Evolutionary conservation across 768 basidiomycete genomes (phyloP), one percentile per base, ranked within the genome.

Genomic region (Hypholoma fasciculare): DNA sequence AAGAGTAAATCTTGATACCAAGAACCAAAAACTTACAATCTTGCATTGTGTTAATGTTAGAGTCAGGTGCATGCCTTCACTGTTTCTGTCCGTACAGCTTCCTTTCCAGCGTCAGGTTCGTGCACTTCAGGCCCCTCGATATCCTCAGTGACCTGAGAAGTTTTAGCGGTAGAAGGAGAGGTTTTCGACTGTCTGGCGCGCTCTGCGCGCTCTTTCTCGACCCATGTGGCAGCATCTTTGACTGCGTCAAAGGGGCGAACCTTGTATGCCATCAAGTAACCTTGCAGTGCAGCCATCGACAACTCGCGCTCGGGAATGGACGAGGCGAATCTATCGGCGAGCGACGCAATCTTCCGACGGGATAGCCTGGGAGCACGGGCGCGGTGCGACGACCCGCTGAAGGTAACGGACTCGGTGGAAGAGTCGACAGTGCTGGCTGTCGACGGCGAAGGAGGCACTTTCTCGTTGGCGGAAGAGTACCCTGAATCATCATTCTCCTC

Each of bases 181-280:
- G 17, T 43, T 16, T 58, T 55, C 20, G 39, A 49, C 55, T 59
- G 55, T 40, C 50, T 59, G 16, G 59, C 56, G 17, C 58, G 54
- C 38, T 64, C 69, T 2, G 59, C 59, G 20, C 67, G 63, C 59
- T 84, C 80, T 62, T 76, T 76, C 57, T 79, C 77, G 9, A 87
- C 75, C 83, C 86, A 89, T 8, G 57, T 69, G 9, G 63, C 65
- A 6, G 77, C 69, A 2, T 76, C 75, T 20, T 70, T 68, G 13
- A 85, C 78, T 7, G 89, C 89, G 13, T 78, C 80, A 59, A 73
- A 68, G 0, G 90, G 88, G 4, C 79, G 70, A 6, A 73, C 76
- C 69, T 91, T 90, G 74, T 87, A 82, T 17, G 74, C 71, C 87
- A 93, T 89, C 59, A 92, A 69, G 67, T 84, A 90, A 3, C 86